Evolutionary conservation across 139 green algal genomes (phyloP).

Genomic region (Axilococcus clingmanii): DNA sequence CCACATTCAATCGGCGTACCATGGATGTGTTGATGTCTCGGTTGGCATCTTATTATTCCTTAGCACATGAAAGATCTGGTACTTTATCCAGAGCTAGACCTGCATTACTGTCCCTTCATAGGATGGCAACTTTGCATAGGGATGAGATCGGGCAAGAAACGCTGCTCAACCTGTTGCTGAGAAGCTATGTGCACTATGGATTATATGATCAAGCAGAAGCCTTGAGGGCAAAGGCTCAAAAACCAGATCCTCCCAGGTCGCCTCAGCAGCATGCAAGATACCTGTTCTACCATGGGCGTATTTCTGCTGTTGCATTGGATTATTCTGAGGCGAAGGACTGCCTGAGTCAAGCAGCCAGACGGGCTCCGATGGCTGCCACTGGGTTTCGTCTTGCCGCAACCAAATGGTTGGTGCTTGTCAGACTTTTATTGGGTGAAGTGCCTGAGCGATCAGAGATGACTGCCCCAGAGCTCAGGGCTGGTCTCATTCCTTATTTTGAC

Average conservation of each 20-base stretch:
- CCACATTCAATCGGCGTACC: slow-evolving; percentile 77
- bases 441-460: slow-evolving; percentile 79
- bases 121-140: slow-evolving; percentile 81
- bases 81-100: slow-evolving; percentile 64
- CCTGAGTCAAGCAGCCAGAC: slow-evolving; percentile 42
- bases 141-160: slow-evolving; percentile 90
- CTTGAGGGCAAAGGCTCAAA: slow-evolving; percentile 86
- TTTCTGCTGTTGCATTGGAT: slow-evolving; percentile 85
- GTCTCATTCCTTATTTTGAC: slow-evolving; percentile 83
- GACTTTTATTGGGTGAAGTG: slow-evolving; percentile 96
- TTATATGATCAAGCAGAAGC: slow-evolving; percentile 97
- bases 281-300: slow-evolving; percentile 92
- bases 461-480: slow-evolving; percentile 41
- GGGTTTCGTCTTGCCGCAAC: slow-evolving; percentile 78
- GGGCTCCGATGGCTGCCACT: slow-evolving; percentile 54
- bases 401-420: slow-evolving; percentile 91
- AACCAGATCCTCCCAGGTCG: slow-evolving; percentile 59
- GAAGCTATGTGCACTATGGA: slow-evolving; percentile 93
- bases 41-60: slow-evolving; percentile 88
- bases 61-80: slow-evolving; percentile 60
- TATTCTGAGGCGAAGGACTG: slow-evolving; percentile 94
- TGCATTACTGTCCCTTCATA: slow-evolving; percentile 71
- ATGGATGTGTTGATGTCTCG: slow-evolving; percentile 81
- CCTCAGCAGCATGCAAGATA: slow-evolving; percentile 84
- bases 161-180: slow-evolving; percentile 93